Base-by-base conservation (phyloP, 116 monocot species). In the Zostera marina region DNA sequence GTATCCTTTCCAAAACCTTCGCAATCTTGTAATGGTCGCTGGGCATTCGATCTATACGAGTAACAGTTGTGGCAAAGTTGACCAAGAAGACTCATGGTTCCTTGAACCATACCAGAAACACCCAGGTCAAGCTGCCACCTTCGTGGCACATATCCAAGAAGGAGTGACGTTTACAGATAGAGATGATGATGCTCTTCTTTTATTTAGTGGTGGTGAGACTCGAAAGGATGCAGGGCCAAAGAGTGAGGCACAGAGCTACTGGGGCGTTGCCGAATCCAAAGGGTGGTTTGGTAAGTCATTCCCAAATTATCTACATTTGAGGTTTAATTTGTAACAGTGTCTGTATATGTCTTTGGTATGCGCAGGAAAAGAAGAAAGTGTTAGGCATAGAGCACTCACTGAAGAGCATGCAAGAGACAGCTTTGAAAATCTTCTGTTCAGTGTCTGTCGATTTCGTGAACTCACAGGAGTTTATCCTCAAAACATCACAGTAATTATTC, bases 361-460 rank as follows among this genome's bases (percentile, higher is more conserved):
- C 41, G 24, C 77, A 96, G 96, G 96, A 14, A 67, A 80, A 58
- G 59, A 74, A 59, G 73, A 94, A 4, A 76, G 26, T 53, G 80
- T 89, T 19, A 82, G 78, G 70, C 75, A 41, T 19, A 78, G 89
- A 73, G 76, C 85, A 54, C 79, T 89, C 11, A 96, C 96, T 54
- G 96, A 96, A 65, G 96, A 96, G 56, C 77, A 96, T 74, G 96
- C 96, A 47, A 85, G 96, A 65, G 96, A 96, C 70, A 96, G 96
- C 65, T 96, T 85, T 65, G 96, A 96, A 68, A 96, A 96, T 65
- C 89, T 96, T 74, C 78, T 96, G 32, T 96, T 96, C 42, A 96
- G 96, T 68, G 73, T 96, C 0, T 96, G 96, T 56, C 77, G 96
- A 47, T 96, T 96, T 70, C 72, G 96, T 47, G 96, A 96, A 68